Conservation (phyloP, 2,329 filamentous ascomycete genomes). For the Xylaria sp. region DNA sequence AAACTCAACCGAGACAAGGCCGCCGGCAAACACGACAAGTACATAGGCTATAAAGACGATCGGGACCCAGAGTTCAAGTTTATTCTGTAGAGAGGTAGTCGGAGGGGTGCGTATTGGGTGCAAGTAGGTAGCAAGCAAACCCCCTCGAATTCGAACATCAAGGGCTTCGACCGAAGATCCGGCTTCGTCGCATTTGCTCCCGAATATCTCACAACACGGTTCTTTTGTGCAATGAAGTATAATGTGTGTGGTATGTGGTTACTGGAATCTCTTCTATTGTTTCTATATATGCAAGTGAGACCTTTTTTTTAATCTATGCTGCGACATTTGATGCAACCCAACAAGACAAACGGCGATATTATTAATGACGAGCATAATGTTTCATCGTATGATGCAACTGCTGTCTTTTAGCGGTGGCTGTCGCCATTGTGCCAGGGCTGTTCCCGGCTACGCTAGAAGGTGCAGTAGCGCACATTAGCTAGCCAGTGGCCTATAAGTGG, state of each 20-base stretch:
- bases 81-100: constrained; percentile 58
- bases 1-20: constrained; percentile 73
- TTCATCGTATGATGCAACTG: not conserved
- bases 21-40: constrained; percentile 67
- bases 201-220: not conserved
- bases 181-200: not conserved
- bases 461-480: no score
- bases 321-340: not conserved
- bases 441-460: not conserved
- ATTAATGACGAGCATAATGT: not conserved
- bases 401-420: no score
- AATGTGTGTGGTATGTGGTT: no score
- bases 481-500: no score
- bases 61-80: constrained; percentile 70
- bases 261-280: not conserved
- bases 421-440: not conserved
- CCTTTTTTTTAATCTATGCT: not conserved
- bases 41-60: constrained; percentile 68
- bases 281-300: not conserved
- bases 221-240: not conserved
- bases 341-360: not conserved
- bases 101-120: not conserved
- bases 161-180: not conserved
- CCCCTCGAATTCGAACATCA: not conserved
- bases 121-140: not conserved